Base-by-base conservation (phyloP, 1,139 yeast species). In the Magnusiomyces suaveolens region DNA sequence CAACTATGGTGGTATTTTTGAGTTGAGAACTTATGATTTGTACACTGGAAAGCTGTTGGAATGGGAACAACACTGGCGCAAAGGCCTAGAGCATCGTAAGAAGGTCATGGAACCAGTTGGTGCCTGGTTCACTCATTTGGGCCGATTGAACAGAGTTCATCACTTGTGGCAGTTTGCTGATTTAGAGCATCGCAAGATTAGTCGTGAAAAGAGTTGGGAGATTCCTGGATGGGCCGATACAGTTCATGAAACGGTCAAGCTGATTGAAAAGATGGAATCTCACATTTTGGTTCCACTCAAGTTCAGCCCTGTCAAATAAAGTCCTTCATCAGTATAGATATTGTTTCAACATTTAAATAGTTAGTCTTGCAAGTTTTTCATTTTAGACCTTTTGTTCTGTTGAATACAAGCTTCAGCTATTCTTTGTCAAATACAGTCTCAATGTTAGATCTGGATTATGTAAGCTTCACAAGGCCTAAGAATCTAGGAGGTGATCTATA, bases 91-190 rank as follows among this genome's bases (percentile, higher is more conserved):
- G 57, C 70, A 67, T 58, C 71, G 76, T 18, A 64, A 72, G 25
- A 70, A 73, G 59, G 76, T 73, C 46, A 73, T 73, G 76, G 75
- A 72, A 61, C 76, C 76, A 0, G 75, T 73, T 1, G 76, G 76
- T 3, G 76, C 76, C 1, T 73, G 76, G 76, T 73, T 73, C 61
- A 63, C 72, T 20, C 73, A 72, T 57, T 57, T 73, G 44, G 76
- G 76, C 2, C 60, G 65, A 4, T 62, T 73, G 36, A 73, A 73
- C 62, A 63, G 71, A 21, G 76, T 73, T 2, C 71, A 72, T 54
- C 76, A 73, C 54, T 60, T 73, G 51, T 73, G 76, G 76, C 76
- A 73, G 60, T 73, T 73, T 63, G 72, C 73, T 1, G 76, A 73
- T 50, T 63, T 73, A 29, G 74, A 73, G 60, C 75, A 72, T 53